A percentile compares a stretch with the other conserved stretches of the same genome.
Evolutionary conservation across 2,329 filamentous ascomycete genomes (phyloP).

Genomic region (Macrophomina tecta): DNA sequence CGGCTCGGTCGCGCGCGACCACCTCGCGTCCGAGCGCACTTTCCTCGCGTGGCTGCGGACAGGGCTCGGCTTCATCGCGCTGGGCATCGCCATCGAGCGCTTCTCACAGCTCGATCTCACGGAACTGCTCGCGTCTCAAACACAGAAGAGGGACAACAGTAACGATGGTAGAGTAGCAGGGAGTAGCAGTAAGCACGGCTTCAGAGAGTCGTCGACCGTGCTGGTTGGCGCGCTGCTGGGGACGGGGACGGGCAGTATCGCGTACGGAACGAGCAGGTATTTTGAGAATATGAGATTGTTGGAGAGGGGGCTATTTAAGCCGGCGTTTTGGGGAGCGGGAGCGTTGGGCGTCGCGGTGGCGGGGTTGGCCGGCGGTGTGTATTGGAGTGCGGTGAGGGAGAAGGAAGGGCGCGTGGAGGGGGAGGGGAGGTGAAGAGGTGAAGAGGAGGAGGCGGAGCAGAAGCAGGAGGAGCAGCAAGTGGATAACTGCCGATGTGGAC

Average conservation of each 20-base stretch:
- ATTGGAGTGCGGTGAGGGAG: constrained; percentile 29
- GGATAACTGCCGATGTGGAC: background rate
- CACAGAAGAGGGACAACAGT: constrained; percentile 29
- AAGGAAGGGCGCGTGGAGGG: background rate
- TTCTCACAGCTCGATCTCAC: constrained; percentile 54
- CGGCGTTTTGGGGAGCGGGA: constrained; percentile 38
- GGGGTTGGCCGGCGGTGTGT: constrained; percentile 34
- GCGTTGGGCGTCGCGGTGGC: constrained; percentile 37
- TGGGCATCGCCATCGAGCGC: constrained; percentile 52
- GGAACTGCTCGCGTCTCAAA: constrained; percentile 37
- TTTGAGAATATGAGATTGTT: constrained; percentile 52
- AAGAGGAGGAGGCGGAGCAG: background rate
- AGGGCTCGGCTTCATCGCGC: constrained; percentile 58
- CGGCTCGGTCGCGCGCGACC: constrained; percentile 58
- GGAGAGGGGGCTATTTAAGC: constrained; percentile 52
- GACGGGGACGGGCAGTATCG: constrained; percentile 53
- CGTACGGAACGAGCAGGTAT: constrained; percentile 56
- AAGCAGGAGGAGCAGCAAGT: background rate
- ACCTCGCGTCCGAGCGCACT: constrained; percentile 61
- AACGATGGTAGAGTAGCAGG: constrained; percentile 29
- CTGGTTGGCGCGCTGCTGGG: constrained; percentile 51
- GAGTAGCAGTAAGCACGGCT: background rate
- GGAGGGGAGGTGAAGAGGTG: background rate
- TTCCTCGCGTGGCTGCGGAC: constrained; percentile 61
- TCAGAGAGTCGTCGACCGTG: background rate